These are phyloP conservation scores for Solanum medicagineum DNA, from an alignment of 257 asterid species.

Conservation along the genomic window DNA sequence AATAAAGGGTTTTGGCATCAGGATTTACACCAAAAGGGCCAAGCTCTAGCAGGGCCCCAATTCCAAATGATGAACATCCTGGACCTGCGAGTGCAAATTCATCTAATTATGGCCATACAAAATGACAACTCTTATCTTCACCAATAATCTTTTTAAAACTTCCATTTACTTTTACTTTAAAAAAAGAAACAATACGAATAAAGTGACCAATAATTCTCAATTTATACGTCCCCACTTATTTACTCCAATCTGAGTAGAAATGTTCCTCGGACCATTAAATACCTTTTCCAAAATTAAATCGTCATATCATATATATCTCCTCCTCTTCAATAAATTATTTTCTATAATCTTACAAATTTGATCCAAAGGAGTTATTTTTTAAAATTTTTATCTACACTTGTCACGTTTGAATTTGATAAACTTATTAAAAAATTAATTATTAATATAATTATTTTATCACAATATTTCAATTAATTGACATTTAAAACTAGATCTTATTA, in stretches of 20 bases:
- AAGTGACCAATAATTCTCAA: background rate
- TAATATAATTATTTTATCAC: no score
- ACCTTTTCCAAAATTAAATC: background rate
- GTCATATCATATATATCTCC: background rate
- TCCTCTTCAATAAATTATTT: background rate
- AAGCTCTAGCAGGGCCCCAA: conserved; percentile 28
- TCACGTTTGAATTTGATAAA: no score
- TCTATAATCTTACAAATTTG: background rate
- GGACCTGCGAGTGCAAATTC: conserved; percentile 17
- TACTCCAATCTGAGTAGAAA: background rate
- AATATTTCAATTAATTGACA: no score
- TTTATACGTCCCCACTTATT: background rate
- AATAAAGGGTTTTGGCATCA: conserved; percentile 27
- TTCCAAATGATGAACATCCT: conserved; percentile 36
- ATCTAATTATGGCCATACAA: background rate
- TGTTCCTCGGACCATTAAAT: background rate
- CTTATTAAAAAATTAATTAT: background rate
- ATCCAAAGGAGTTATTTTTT: no score
- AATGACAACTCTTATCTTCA: background rate
- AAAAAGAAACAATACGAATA: background rate
- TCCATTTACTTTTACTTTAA: background rate
- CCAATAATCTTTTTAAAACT: background rate
- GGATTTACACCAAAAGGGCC: conserved; percentile 34
- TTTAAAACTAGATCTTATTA: no score
- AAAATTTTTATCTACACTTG: no score